A percentile compares a stretch with the other conserved stretches of the same genome.
phyloP scores from a whole-genome alignment of 371 early-diverging fungal genomes.

The Mucor lusitanicus region DNA sequence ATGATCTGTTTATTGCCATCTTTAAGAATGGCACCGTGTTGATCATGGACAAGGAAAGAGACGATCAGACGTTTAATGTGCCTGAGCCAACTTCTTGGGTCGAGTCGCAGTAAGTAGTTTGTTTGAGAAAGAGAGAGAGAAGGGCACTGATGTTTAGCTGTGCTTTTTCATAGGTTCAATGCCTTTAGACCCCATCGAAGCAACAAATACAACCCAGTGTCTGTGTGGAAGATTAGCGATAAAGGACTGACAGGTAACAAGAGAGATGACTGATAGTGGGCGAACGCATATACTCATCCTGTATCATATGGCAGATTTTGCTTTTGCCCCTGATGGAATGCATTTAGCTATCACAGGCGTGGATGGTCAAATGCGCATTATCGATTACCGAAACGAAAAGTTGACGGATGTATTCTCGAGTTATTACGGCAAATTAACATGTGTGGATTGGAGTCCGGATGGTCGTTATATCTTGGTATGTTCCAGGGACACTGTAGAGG shows the following conservation, averaged over 20 bases:
- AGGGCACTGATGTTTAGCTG: no score
- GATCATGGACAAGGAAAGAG: slow-evolving; percentile 85
- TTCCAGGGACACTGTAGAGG: not conserved
- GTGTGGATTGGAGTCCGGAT: slow-evolving; percentile 94
- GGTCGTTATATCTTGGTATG: slow-evolving; percentile 87
- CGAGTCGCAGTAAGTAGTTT: slow-evolving; percentile 24
- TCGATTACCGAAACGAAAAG: slow-evolving; percentile 75
- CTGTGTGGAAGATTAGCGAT: slow-evolving; percentile 72
- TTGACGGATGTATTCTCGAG: slow-evolving; percentile 71
- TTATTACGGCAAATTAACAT: slow-evolving; percentile 86
- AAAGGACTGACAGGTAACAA: slow-evolving; percentile 68
- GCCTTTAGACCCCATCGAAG: slow-evolving; percentile 54
- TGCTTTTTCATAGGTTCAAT: slow-evolving; percentile 62
- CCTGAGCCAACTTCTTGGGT: slow-evolving; percentile 32
- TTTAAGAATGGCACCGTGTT: slow-evolving; percentile 77
- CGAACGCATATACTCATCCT: not conserved
- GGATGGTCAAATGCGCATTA: slow-evolving; percentile 78
- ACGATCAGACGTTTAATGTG: slow-evolving; percentile 66
- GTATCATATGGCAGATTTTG: slow-evolving; percentile 52
- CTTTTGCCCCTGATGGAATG: slow-evolving; percentile 85
- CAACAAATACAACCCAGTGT: slow-evolving; percentile 72
- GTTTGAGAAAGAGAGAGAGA: not conserved
- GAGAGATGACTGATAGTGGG: not conserved
- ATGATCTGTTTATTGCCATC: slow-evolving; percentile 80
- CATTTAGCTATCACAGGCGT: slow-evolving; percentile 79